Conservation (phyloP, 1,284 basidiomycete genomes). For the Rhizoctonia solani region DNA sequence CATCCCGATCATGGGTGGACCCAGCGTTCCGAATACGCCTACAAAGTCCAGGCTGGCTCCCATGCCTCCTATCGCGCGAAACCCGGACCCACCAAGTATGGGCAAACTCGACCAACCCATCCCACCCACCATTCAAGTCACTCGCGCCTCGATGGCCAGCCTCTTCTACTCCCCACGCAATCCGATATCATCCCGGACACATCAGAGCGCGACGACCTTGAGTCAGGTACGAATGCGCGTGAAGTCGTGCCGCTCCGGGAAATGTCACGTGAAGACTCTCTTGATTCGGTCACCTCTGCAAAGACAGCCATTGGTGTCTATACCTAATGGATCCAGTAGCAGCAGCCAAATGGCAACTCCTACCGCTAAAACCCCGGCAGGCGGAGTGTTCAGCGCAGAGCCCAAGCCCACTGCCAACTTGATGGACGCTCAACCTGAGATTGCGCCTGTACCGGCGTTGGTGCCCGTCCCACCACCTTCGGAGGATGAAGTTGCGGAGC, state of each 20-base stretch:
- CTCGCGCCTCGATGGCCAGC: conserved; percentile 67
- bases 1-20: conserved; percentile 54
- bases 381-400: too few relatives aligned
- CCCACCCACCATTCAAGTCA: conserved; percentile 62
- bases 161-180: conserved; percentile 65
- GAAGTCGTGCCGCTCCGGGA: conserved; percentile 50
- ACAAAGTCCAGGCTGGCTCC: conserved; percentile 45
- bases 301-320: conserved; percentile 42
- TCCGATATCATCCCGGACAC: conserved; percentile 59
- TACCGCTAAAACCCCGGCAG: too few relatives aligned
- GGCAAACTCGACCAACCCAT: conserved; percentile 42
- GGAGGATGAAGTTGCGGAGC: conserved; percentile 15
- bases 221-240: conserved; percentile 61
- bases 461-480: conserved; percentile 10
- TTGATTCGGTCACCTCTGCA: conserved; percentile 13
- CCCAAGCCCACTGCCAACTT: too few relatives aligned
- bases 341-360: too few relatives aligned
- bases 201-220: conserved; percentile 56
- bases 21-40: conserved; percentile 33
- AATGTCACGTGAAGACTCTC: conserved; percentile 40
- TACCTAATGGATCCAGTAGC: background rate
- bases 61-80: conserved; percentile 45
- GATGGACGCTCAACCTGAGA: conserved; percentile 18
- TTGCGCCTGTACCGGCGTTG: conserved; percentile 8
- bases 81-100: conserved; percentile 37